Base-by-base conservation (phyloP, 106 monocot genomes). In the Dioscorea dumetorum region DNA sequence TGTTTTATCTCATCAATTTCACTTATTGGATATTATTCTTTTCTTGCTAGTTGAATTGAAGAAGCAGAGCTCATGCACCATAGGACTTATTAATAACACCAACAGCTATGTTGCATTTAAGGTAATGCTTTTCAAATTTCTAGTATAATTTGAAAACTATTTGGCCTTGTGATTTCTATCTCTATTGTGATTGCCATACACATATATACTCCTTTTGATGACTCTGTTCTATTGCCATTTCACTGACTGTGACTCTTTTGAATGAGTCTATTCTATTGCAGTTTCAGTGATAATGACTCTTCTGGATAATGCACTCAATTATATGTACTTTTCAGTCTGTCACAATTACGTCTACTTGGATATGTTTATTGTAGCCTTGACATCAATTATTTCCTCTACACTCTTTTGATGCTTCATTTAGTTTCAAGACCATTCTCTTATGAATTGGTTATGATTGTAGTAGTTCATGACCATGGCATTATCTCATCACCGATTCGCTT, bases 21-120 rank as follows among this genome's bases (percentile, higher is more conserved):
- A 41, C 41, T 41, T 41, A 41, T 54, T 54, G 13, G 54, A 19
- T 54, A 14, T 51, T 12, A 13, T 8, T 54, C n/a, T 54, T 24
- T 19, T 68, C 76, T 53, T 82, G 57, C 6, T 73, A 94, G 94
- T 94, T 80, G 90, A 94, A 68, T 62, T 84, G 87, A 90, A 85
- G 87, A 94, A 84, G 72, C 84, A 87, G 73, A 87, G 87, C 74
- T 84, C 82, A 5, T 94, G 94, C 66, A 68, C 71, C 1, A 67
- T 94, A 57, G 77, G 78, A 34, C 87, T 94, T 52, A 58, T 72
- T 22, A 94, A 94, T 53, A 90, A 82, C 65, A 69, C 84, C 52
- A 49, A 76, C 18, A 64, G 84, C 50, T 90, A 87, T 80, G 82
- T 90, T 34, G 94, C 94, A 12, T 94, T 94, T 76, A 94, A 94